Evolutionary conservation across 2,329 filamentous ascomycete genomes (phyloP), one percentile per base, ranked within the genome.

Genomic region (Cercospora sojina): DNA sequence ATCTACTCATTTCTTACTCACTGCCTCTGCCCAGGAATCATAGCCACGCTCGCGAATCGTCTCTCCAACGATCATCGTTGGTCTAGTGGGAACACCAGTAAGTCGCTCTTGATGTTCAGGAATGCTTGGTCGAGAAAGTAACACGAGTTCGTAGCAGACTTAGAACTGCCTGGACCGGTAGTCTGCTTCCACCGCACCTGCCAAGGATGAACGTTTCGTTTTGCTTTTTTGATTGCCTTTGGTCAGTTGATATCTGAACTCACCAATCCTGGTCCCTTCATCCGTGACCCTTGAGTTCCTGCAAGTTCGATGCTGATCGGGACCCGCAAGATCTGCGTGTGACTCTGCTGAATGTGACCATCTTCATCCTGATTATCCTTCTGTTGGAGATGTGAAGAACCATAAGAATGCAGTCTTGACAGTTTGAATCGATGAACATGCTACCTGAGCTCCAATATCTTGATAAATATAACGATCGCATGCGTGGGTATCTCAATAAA

Each of bases 401-500:
- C 2, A 25, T 4, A 13, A 16, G 12, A 51, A 16, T 7, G 12
- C 13, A 6, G 6, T 51, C 5, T 3, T 6, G 12, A 7, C 13
- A 25, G 7, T 27, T 1, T 23, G 10, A 2, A 13, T 29, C 5
- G 3, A 51, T 23, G 5, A 27, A 8, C 29, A 27, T 53, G 23
- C 23, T 53, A 13, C 47, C 23, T 53, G 23, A 27, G 23, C 12
- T 53, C 23, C 47, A 27, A 53, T 57, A 7, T 18, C 16, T 35
- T 32, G 53, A 23, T 20, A 18, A 57, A 57, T 32, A 57, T 35
- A 41, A 43, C 35, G 41, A 29, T 43, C 58, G 58, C 58, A 20
- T 63, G 35, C 31, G 25, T 56, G 60, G 60, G 60, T 63, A 63
- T 63, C 60, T 63, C 60, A 57, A 35, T 47, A 43, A 57, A 55